phyloP scores from a whole-genome alignment of 257 asterid species.

The Penstemon eatonii region DNA sequence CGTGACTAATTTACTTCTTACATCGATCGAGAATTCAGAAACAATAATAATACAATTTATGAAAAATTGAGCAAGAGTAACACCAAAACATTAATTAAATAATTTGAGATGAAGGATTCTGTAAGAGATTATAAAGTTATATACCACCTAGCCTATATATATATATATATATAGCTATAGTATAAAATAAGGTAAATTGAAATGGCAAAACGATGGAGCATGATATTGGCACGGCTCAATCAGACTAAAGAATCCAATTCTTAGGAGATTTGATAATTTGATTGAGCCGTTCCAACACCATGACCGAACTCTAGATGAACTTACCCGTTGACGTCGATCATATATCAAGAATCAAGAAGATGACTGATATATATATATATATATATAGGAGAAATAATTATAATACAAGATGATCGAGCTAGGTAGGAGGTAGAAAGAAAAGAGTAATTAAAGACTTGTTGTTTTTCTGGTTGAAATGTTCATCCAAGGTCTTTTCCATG shows the following conservation, averaged over 20 bases:
- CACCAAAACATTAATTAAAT: too few relatives aligned
- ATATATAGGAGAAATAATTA: background rate
- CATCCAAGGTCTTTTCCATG: background rate
- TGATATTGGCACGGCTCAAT: conserved; percentile 83
- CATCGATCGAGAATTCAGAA: too few relatives aligned
- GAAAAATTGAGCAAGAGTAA: too few relatives aligned
- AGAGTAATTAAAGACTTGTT: background rate
- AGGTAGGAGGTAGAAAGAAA: background rate
- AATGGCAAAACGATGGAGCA: background rate
- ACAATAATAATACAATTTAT: too few relatives aligned
- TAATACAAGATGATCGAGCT: too few relatives aligned
- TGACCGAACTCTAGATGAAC: background rate
- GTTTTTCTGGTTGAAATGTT: background rate
- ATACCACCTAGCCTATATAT: too few relatives aligned
- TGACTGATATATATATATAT: background rate
- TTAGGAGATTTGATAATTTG: conserved; percentile 48
- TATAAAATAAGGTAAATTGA: background rate
- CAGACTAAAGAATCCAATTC: conserved; percentile 48
- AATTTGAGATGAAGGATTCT: too few relatives aligned
- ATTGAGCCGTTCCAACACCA: conserved; percentile 64
- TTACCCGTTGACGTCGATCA: background rate
- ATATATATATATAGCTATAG: too few relatives aligned
- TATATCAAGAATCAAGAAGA: background rate
- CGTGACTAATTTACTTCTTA: too few relatives aligned
- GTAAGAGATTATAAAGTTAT: too few relatives aligned